Conservation (phyloP, 352 stramenopile genomes). For the Phytopythium kandeliae region DNA sequence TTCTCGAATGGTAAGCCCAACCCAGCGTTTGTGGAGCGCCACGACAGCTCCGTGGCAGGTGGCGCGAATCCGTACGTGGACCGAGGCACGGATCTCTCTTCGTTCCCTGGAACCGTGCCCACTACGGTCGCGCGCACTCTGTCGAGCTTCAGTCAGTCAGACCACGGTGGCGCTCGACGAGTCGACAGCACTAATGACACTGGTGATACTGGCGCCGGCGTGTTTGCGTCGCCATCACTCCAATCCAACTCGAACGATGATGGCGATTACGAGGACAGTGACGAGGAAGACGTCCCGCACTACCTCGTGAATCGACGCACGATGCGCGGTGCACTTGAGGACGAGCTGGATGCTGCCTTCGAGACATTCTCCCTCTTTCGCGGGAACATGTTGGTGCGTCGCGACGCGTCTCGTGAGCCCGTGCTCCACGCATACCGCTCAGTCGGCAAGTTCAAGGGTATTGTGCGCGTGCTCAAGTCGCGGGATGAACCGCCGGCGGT, state of each 20-base stretch:
- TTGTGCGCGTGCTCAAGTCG: slow-evolving; percentile 77
- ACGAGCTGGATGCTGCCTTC: slow-evolving; percentile 70
- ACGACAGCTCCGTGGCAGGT: slow-evolving; percentile 20
- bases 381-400: slow-evolving; percentile 34
- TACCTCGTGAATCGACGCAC: slow-evolving; percentile 62
- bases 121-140: slow-evolving; percentile 7
- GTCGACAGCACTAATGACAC: slow-evolving; percentile 5
- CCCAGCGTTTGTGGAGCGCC: slow-evolving; percentile 37
- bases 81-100: slow-evolving; percentile 45
- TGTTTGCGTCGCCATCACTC: background rate
- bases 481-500: slow-evolving; percentile 68
- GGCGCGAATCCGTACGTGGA: slow-evolving; percentile 67
- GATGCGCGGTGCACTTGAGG: slow-evolving; percentile 54
- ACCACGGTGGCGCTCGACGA: background rate
- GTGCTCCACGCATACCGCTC: slow-evolving; percentile 30
- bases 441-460: slow-evolving; percentile 87
- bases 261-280: slow-evolving; percentile 24
- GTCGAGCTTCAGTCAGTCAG: background rate
- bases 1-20: slow-evolving; percentile 62
- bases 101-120: slow-evolving; percentile 43
- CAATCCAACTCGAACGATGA: slow-evolving; percentile 4
- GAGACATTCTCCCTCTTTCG: slow-evolving; percentile 75
- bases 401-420: slow-evolving; percentile 19
- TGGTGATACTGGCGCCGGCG: background rate
- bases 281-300: slow-evolving; percentile 42